A percentile compares a stretch with the other conserved stretches of the same genome.
Evolutionary conservation across 805 yeast species (phyloP).

Genomic region (Pichia paraexigua): DNA sequence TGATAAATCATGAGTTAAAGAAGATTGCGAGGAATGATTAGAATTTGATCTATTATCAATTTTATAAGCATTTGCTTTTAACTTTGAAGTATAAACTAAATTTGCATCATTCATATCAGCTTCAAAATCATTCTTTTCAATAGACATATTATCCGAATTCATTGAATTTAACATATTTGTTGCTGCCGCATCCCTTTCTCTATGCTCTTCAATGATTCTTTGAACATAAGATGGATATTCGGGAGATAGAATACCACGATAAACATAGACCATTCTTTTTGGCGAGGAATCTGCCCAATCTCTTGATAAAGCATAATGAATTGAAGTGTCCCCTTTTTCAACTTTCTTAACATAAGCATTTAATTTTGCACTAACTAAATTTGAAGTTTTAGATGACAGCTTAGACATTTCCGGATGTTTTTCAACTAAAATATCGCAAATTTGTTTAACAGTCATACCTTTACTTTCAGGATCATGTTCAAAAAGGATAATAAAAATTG

Average conservation of each 20-base stretch:
- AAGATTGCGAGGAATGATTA: slow-evolving; percentile 4
- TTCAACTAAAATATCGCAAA: slow-evolving; percentile 67
- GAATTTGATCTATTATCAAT: slow-evolving; percentile 9
- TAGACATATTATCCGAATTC: not conserved
- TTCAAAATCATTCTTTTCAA: slow-evolving; percentile 5
- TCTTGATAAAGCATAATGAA: slow-evolving; percentile 68
- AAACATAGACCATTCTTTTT: slow-evolving; percentile 80
- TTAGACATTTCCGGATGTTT: slow-evolving; percentile 81
- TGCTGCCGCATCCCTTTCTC: slow-evolving; percentile 23
- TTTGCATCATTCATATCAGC: slow-evolving; percentile 2
- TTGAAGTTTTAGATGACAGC: slow-evolving; percentile 71
- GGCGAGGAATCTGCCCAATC: slow-evolving; percentile 92
- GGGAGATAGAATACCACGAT: slow-evolving; percentile 68
- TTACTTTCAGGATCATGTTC: slow-evolving; percentile 60
- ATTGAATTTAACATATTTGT: not conserved
- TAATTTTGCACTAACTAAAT: slow-evolving; percentile 71
- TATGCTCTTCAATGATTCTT: slow-evolving; percentile 49
- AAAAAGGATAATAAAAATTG: slow-evolving; percentile 63
- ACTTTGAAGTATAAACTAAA: not conserved
- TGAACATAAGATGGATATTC: slow-evolving; percentile 70
- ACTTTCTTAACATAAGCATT: slow-evolving; percentile 78
- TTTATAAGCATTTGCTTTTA: not conserved
- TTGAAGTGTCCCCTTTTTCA: slow-evolving; percentile 70
- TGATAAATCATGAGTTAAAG: slow-evolving; percentile 6
- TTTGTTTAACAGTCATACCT: slow-evolving; percentile 88